Conservation (phyloP, 768 basidiomycete genomes). For the Tylopilus sp. region DNA sequence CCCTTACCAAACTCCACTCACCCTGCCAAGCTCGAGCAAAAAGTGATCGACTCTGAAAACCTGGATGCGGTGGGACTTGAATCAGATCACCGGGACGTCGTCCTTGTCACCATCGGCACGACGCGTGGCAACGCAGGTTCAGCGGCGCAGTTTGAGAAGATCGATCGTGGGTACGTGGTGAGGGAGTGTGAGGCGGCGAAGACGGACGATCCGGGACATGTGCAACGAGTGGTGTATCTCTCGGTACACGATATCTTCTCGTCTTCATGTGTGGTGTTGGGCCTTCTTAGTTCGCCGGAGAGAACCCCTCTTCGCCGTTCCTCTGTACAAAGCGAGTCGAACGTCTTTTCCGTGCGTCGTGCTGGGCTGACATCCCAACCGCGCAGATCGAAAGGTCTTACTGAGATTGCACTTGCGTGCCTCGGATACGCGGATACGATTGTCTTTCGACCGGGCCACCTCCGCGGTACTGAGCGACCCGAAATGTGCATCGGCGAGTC, state of each 20-base stretch:
- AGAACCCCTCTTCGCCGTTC: conserved; percentile 45
- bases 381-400: conserved; percentile 75
- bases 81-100: conserved; percentile 66
- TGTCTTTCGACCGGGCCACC: conserved; percentile 60
- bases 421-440: conserved; percentile 72
- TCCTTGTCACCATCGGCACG: conserved; percentile 75
- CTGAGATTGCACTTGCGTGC: conserved; percentile 62
- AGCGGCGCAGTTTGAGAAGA: conserved; percentile 65
- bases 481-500: conserved; percentile 41
- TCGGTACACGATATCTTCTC: conserved; percentile 62
- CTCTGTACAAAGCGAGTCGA: conserved; percentile 51
- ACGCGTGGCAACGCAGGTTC: conserved; percentile 58
- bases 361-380: no score
- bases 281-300: no score
- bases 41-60: conserved; percentile 67
- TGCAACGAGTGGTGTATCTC: conserved; percentile 66
- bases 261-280: no score
- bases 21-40: conserved; percentile 48
- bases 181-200: conserved; percentile 67
- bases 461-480: conserved; percentile 46
- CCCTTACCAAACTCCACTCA: no score
- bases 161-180: conserved; percentile 78
- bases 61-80: conserved; percentile 48
- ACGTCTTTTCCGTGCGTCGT: no score
- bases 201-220: conserved; percentile 37